These are phyloP conservation scores for Aspergillus affinis DNA, from an alignment of 495 filamentous ascomycete genomes.

Conservation along the genomic window DNA sequence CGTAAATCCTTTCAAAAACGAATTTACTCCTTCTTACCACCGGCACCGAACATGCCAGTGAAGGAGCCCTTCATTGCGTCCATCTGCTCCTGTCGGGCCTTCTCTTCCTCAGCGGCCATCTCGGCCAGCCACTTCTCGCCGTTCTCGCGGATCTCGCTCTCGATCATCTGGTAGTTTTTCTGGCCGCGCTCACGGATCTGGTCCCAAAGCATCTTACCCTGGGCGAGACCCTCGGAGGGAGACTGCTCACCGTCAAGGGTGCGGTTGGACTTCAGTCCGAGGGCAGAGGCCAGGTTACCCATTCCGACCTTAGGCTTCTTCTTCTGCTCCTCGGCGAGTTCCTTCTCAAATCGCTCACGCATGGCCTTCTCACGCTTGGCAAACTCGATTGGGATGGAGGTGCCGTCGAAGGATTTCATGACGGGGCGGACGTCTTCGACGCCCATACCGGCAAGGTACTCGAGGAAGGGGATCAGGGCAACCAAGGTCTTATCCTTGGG, in stretches of 20 bases:
- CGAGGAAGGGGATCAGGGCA: conserved; percentile 87
- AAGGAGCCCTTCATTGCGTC: conserved; percentile 74
- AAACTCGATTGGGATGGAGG: conserved; percentile 83
- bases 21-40: conserved; percentile 35
- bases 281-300: conserved; percentile 60
- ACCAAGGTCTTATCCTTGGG: conserved; percentile 81
- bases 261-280: conserved; percentile 70
- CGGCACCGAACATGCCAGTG: conserved; percentile 53
- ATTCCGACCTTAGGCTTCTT: conserved; percentile 58
- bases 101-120: conserved; percentile 81
- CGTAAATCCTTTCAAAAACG: background rate
- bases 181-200: conserved; percentile 87
- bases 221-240: conserved; percentile 68
- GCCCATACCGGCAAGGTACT: conserved; percentile 93
- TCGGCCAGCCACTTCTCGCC: conserved; percentile 93
- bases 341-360: conserved; percentile 74
- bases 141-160: conserved; percentile 85
- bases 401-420: conserved; percentile 84
- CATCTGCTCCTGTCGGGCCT: conserved; percentile 84
- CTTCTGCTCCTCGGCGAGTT: conserved; percentile 67
- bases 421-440: conserved; percentile 80
- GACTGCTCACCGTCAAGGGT: conserved; percentile 64
- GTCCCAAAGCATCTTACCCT: conserved; percentile 95
- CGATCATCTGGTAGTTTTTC: conserved; percentile 82
- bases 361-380: conserved; percentile 81